A percentile compares a stretch with the other conserved stretches of the same genome.
phyloP scores from a whole-genome alignment of 2,329 filamentous ascomycete species.

The Helotiales sp. region DNA sequence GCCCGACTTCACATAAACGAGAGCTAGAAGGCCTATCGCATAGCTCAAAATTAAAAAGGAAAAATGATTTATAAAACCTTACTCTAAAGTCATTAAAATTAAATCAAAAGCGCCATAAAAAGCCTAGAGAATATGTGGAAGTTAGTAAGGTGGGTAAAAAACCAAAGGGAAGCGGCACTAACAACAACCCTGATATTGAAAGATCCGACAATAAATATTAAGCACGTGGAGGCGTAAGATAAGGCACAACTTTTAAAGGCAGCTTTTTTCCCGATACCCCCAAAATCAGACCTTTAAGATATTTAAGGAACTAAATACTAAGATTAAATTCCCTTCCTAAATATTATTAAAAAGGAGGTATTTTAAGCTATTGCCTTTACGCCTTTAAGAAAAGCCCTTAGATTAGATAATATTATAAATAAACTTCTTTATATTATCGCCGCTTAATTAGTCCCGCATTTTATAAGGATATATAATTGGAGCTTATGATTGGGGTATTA shows the following conservation, averaged over 20 bases:
- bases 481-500: slow-evolving; percentile 26
- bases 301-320: slow-evolving; percentile 19
- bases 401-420: slow-evolving; percentile 30
- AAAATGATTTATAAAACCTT: neutral
- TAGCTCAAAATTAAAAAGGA: slow-evolving; percentile 2
- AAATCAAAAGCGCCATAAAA: neutral
- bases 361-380: slow-evolving; percentile 17
- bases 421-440: slow-evolving; percentile 17
- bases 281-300: slow-evolving; percentile 27
- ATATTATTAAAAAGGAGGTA: slow-evolving; percentile 28
- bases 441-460: slow-evolving; percentile 18
- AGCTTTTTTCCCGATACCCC: slow-evolving; percentile 24
- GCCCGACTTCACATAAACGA: neutral
- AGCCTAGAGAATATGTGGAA: neutral
- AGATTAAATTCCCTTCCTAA: slow-evolving; percentile 12
- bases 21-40: slow-evolving; percentile 5
- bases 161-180: neutral
- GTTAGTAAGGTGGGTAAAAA: neutral
- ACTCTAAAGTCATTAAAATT: neutral
- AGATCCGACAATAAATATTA: neutral
- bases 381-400: slow-evolving; percentile 27
- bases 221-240: neutral
- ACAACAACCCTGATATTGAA: neutral
- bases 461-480: slow-evolving; percentile 28
- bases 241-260: slow-evolving; percentile 13